Percentiles rank a stretch among this genome's conserved stretches.
These are phyloP conservation scores for Scheffersomyces cryptocercus DNA, from an alignment of 1,139 yeast genomes.

Conservation along the genomic window DNA sequence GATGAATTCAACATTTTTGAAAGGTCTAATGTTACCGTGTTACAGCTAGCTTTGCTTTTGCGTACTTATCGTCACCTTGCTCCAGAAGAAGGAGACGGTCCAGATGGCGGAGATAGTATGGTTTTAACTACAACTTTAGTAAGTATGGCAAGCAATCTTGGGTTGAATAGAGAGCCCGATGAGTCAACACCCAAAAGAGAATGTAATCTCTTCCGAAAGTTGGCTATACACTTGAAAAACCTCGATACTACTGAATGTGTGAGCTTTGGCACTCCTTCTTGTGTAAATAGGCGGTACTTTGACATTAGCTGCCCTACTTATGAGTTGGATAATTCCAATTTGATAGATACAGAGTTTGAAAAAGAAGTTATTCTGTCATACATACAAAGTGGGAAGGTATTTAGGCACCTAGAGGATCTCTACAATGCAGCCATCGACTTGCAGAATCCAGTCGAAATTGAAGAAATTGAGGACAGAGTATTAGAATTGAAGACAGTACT, in stretches of 20 bases:
- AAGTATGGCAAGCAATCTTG: slow-evolving; percentile 2
- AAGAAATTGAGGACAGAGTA: background rate
- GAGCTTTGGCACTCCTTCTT: background rate
- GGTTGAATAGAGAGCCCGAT: slow-evolving; percentile 3
- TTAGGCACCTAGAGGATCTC: background rate
- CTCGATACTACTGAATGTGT: slow-evolving; percentile 1
- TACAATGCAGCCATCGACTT: background rate
- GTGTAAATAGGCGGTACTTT: slow-evolving; percentile 1
- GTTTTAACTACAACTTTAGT: slow-evolving; percentile 1
- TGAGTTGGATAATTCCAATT: background rate
- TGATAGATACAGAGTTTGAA: background rate
- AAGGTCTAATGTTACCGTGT: slow-evolving; percentile 1
- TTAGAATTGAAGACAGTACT: background rate
- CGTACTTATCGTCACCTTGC: slow-evolving; percentile 2
- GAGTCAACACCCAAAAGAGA: background rate
- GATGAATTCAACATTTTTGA: slow-evolving; percentile 1
- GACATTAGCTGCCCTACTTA: slow-evolving; percentile 2
- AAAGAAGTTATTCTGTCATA: background rate
- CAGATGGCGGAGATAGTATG: slow-evolving; percentile 2
- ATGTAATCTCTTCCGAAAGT: background rate
- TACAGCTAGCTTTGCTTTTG: slow-evolving; percentile 2
- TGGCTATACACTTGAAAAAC: background rate
- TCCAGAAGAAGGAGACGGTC: slow-evolving; percentile 3
- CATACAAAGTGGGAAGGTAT: background rate
- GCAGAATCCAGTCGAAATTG: background rate